phyloP scores from a whole-genome alignment of 2,329 filamentous ascomycete genomes.

The Penicillium sp. region DNA sequence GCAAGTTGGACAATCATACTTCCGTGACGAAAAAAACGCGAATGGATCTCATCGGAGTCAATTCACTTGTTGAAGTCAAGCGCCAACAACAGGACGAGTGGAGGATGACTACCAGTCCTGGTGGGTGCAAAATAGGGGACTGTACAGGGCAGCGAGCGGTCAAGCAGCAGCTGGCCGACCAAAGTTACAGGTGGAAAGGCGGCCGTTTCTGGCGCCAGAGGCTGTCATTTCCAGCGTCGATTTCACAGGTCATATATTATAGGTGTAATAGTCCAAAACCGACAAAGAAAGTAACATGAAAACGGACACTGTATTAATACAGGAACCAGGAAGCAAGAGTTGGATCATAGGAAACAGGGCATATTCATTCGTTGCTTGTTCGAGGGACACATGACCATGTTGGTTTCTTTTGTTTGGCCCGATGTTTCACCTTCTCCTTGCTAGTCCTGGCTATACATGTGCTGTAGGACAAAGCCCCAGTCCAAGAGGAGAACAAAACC shows the following conservation, averaged over 20 bases:
- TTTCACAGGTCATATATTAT: conserved; percentile 10
- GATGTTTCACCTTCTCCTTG: conserved; percentile 6
- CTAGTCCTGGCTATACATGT: not conserved
- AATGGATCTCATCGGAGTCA: no score
- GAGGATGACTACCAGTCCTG: no score
- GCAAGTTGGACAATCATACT: no score
- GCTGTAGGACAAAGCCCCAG: conserved; percentile 9
- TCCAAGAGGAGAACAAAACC: conserved; percentile 16
- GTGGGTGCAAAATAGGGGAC: no score
- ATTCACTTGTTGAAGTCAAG: no score
- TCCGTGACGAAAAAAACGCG: no score
- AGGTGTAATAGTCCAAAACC: conserved; percentile 10
- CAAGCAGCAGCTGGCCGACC: no score
- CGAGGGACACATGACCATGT: conserved; percentile 24
- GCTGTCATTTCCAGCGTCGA: no score
- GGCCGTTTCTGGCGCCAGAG: no score
- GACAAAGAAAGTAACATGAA: conserved; percentile 17
- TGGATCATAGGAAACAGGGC: conserved; percentile 20
- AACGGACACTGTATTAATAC: conserved; percentile 14
- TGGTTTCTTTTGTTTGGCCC: conserved; percentile 14
- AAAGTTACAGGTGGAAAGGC: no score
- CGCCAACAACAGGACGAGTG: no score
- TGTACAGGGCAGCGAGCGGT: no score
- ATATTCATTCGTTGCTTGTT: conserved; percentile 30
- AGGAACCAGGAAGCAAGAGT: conserved; percentile 12